phyloP scores from a whole-genome alignment of 2,329 filamentous ascomycete species.

The Cordyceps tenuipes region DNA sequence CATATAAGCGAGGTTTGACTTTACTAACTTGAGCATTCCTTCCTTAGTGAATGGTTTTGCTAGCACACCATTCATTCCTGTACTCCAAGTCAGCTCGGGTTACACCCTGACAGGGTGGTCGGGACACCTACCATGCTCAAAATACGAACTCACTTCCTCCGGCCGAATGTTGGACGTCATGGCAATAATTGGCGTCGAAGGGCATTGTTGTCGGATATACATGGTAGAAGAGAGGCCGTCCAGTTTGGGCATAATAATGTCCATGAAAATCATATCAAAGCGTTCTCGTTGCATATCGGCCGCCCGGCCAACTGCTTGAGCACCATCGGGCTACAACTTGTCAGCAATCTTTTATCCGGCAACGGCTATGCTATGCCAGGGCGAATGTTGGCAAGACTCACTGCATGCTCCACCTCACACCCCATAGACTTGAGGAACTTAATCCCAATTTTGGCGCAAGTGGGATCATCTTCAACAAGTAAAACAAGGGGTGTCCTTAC shows the following conservation, averaged over 20 bases:
- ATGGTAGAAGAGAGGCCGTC: constrained; percentile 93
- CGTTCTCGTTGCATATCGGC: constrained; percentile 37
- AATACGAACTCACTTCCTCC: constrained; percentile 95
- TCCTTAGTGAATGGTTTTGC: constrained; percentile 94
- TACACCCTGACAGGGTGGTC: background rate
- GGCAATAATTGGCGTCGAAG: constrained; percentile 79
- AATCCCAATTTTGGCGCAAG: constrained; percentile 58
- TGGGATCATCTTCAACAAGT: constrained; percentile 75
- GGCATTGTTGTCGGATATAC: constrained; percentile 80
- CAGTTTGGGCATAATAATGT: constrained; percentile 94
- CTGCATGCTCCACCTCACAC: constrained; percentile 59
- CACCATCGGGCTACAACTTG: constrained; percentile 52
- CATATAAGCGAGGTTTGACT: constrained; percentile 79
- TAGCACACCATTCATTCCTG: constrained; percentile 95
- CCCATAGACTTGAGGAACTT: constrained; percentile 60
- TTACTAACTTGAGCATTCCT: constrained; percentile 74
- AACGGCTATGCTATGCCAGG: background rate
- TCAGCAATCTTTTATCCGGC: background rate
- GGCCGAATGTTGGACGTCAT: constrained; percentile 98
- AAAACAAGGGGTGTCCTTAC: constrained; percentile 67
- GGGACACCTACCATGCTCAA: constrained; percentile 71
- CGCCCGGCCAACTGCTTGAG: constrained; percentile 86
- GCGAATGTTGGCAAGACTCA: constrained; percentile 32
- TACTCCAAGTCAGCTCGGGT: constrained; percentile 6
- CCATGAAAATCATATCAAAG: constrained; percentile 71